Evolutionary conservation across 2,329 filamentous ascomycete species (phyloP), one percentile per base, ranked within the genome.

Genomic region (Penicillium sp.): DNA sequence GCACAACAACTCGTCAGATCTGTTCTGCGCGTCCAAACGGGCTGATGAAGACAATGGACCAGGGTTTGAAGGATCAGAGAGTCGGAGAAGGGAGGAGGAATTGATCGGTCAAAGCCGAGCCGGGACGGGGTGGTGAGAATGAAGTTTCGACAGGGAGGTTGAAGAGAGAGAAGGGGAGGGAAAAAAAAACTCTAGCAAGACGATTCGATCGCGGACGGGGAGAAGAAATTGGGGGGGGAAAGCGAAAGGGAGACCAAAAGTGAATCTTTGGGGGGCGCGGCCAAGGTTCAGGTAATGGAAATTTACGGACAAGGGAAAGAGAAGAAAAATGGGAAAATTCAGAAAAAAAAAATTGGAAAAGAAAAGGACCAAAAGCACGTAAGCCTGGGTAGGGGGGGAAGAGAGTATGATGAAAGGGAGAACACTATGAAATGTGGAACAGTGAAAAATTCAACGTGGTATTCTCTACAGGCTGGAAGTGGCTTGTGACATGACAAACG

Each of bases 1-100:
- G 55, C 53, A 62, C 58, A 64, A 66, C 60, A 60, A 63, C 59
- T 63, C 61, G 60, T 62, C 59, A 64, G 56, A 63, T 62, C 55
- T 63, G 61, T 59, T 66, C 66, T 63, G 63, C 66, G 64, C 44
- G 50, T 50, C 46, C 18, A 41, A 39, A 37, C 36, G 35, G 34
- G 26, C 36, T 9, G 36, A 12, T 38, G 39, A 47, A 48, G 13
- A 35, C 40, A 34, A 47, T 38, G 33, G 41, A n/a, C 33, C 13
- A n/a, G 13, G 11, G 9, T 43, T 43, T 13, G 12, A 18, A 7
- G 13, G 9, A 12, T 33, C 32, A 13, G 8, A 12, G 13, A 18
- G 9, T 9, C 25, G 37, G 38, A 39, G 50, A 25, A 24, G 46
- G 39, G 36, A 39, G 24, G 42, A 46, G 25, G 13, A 35, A 34